Evolutionary conservation across 192 early-diverging fungal genomes (phyloP).

Genomic region (Dissophora globulifera): DNA sequence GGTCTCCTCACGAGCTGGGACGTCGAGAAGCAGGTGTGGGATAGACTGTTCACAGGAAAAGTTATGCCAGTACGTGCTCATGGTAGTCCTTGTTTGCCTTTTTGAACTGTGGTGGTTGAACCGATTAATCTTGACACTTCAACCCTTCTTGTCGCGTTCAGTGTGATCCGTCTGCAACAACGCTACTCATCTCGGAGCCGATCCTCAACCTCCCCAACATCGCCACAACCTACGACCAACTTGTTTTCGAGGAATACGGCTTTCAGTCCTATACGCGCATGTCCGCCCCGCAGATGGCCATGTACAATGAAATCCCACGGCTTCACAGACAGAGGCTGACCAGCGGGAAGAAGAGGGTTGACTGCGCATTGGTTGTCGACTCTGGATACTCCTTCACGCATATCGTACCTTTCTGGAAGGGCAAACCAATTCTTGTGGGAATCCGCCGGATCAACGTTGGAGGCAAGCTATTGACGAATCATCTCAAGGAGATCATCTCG

Average conservation of each 20-base stretch:
- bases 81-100: no score
- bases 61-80: slow-evolving; percentile 72
- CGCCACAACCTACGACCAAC: slow-evolving; percentile 78
- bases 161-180: slow-evolving; percentile 69
- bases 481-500: slow-evolving; percentile 91
- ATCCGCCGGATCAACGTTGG: slow-evolving; percentile 84
- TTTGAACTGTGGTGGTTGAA: no score
- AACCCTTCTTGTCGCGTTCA: slow-evolving; percentile 26
- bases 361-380: slow-evolving; percentile 80
- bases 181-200: slow-evolving; percentile 79
- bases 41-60: slow-evolving; percentile 74
- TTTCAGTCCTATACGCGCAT: slow-evolving; percentile 65
- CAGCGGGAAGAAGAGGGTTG: slow-evolving; percentile 51
- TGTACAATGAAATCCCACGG: slow-evolving; percentile 60
- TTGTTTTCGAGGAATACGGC: slow-evolving; percentile 87
- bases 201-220: slow-evolving; percentile 81
- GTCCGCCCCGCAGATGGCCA: slow-evolving; percentile 61
- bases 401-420: slow-evolving; percentile 73
- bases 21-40: slow-evolving; percentile 81
- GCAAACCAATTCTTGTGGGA: slow-evolving; percentile 62
- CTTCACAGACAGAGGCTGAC: slow-evolving; percentile 53
- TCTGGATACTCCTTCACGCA: slow-evolving; percentile 86
- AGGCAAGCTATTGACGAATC: slow-evolving; percentile 88
- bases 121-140: not conserved
- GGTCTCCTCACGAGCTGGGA: slow-evolving; percentile 85